Base-by-base conservation (phyloP, 2,329 filamentous ascomycete genomes). In the Graphium sp. region DNA sequence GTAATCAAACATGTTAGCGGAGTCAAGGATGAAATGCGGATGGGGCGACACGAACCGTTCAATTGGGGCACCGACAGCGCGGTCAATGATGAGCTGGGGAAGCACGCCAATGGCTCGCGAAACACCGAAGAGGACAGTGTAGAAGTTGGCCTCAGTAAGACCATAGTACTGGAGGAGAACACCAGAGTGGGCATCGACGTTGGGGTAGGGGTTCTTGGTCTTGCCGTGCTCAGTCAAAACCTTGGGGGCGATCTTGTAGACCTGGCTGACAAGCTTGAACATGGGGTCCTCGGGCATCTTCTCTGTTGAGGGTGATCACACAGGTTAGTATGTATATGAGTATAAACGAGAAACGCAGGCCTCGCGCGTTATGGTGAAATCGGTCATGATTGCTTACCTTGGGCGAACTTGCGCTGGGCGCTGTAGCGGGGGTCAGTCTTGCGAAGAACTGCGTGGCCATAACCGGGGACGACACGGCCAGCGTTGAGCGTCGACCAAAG, bases 201-300 rank as follows among this genome's bases (percentile, higher is more conserved):
- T 95, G 60, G 89, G 89, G 73, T 71, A 95, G 42, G 87, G 87
- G 80, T 95, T 94, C 81, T 95, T 95, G 70, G 87, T 95, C 82
- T 98, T 98, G 66, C 89, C 89, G 68, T 98, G 89, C 76, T 98
- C 84, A 42, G 89, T 98, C 55, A 98, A 70, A 47, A 98, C 89
- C 49, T 78, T 80, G 40, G 89, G 89, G 40, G 89, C 89, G 48
- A 98, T 95, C 82, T 98, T 98, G 81, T 95, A 98, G 46, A 98
- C 89, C 68, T 98, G 89, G 72, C 81, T 91, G 64, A 98, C 89
- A 44, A 98, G 81, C 74, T 98, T 84, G 82, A 94, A 98, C 85
- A 98, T 91, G 48, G 87, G 85, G 71, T 95, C 89, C 49, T 93
- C 71, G 51, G 87, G 82, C 55, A 94, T 75, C 56, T 94, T 82